A percentile compares a stretch with the other conserved stretches of the same genome.
Conservation (phyloP, 139 green algal species). For the Coelastrella sp. region DNA sequence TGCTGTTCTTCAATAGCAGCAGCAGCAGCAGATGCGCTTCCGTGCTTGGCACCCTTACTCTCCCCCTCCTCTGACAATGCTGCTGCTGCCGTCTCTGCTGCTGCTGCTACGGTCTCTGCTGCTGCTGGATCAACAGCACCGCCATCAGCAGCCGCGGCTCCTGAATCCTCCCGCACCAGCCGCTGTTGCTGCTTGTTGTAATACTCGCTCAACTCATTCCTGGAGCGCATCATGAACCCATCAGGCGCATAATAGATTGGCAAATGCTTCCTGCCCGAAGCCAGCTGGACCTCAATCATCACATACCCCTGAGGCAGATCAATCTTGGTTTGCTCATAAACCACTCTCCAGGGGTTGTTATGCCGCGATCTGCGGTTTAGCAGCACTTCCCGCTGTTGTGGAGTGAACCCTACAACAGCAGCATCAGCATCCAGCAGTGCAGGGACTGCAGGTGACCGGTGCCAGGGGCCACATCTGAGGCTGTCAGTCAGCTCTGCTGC, state of each 20-base stretch:
- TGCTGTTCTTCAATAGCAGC: background rate
- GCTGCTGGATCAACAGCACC: background rate
- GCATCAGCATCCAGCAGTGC: background rate
- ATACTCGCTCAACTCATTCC: background rate
- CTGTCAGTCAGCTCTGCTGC: background rate
- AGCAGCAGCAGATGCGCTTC: background rate
- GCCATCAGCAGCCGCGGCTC: background rate
- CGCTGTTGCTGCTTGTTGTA: constrained; percentile 1
- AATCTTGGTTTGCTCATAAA: constrained; percentile 22
- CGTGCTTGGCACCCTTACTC: background rate
- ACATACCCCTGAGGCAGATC: constrained; percentile 2
- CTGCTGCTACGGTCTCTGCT: background rate
- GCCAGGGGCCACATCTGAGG: constrained; percentile 1
- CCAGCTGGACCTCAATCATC: constrained; percentile 10
- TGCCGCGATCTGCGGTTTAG: constrained; percentile 11
- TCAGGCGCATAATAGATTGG: constrained; percentile 24
- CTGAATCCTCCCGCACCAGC: background rate
- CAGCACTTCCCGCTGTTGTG: background rate
- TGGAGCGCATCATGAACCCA: background rate
- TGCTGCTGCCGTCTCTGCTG: background rate
- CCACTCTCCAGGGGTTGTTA: constrained; percentile 21
- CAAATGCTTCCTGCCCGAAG: background rate
- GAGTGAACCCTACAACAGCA: constrained; percentile 7
- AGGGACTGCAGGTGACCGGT: background rate
- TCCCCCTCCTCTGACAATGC: background rate